phyloP scores from a whole-genome alignment of 306 rosid genomes.

The Prunus mongolica region DNA sequence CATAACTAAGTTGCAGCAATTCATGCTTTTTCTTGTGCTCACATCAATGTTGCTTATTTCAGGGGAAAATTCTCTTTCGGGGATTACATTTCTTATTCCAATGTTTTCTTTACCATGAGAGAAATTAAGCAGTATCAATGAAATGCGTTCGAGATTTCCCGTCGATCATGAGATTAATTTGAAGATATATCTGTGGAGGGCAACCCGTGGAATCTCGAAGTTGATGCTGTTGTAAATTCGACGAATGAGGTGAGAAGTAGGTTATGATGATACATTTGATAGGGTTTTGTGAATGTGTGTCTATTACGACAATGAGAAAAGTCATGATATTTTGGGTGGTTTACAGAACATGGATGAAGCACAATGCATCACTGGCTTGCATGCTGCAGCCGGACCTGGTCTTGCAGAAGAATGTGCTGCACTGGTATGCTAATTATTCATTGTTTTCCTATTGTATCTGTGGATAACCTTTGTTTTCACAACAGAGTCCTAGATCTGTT shows the following conservation, averaged over 20 bases:
- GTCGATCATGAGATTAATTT: too few species aligned
- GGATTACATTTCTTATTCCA: conserved; percentile 76
- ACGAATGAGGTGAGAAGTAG: conserved; percentile 77
- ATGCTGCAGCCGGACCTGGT: conserved; percentile 98
- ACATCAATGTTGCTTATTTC: conserved; percentile 27
- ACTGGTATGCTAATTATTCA: conserved; percentile 44
- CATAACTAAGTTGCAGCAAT: not conserved
- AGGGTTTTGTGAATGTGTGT: not conserved
- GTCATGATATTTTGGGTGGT: not conserved
- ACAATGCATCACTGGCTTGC: conserved; percentile 92
- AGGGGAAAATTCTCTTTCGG: conserved; percentile 88
- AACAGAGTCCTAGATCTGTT: not conserved
- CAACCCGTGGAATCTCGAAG: conserved; percentile 95
- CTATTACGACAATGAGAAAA: not conserved
- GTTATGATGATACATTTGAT: not conserved
- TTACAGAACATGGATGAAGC: conserved; percentile 90
- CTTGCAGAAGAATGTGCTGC: conserved; percentile 93
- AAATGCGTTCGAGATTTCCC: too few species aligned
- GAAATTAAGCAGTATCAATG: conserved; percentile 54
- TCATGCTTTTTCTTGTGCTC: conserved; percentile 15
- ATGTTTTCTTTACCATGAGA: conserved; percentile 71
- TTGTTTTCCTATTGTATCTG: not conserved
- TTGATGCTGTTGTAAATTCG: conserved; percentile 95
- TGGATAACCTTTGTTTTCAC: too few species aligned
- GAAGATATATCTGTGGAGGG: conserved; percentile 38